phyloP scores from a whole-genome alignment of 2,329 filamentous ascomycete species.

The Neonectria punicea region DNA sequence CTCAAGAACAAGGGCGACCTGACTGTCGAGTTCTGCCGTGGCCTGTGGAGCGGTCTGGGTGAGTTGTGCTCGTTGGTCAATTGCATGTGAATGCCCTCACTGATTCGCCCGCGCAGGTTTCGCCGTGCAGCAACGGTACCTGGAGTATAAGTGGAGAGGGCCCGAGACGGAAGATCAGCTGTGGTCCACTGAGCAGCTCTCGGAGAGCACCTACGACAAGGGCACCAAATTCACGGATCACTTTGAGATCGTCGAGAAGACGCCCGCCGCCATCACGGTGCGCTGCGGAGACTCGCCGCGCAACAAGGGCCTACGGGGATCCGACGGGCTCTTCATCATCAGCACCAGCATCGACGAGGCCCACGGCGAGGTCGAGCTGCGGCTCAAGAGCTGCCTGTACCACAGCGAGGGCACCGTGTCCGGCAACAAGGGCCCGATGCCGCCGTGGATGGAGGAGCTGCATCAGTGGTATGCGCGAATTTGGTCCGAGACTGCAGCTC shows the following conservation, averaged over 20 bases:
- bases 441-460: conserved; percentile 42
- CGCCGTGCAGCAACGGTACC: conserved; percentile 66
- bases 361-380: conserved; percentile 69
- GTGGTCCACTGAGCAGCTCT: conserved; percentile 67
- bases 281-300: conserved; percentile 74
- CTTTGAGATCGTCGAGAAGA: conserved; percentile 77
- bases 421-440: conserved; percentile 48
- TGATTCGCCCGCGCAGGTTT: conserved; percentile 55
- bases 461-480: conserved; percentile 56
- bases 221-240: conserved; percentile 76
- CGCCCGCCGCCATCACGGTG: conserved; percentile 67
- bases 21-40: conserved; percentile 73
- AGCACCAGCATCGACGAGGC: conserved; percentile 68
- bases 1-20: conserved; percentile 68
- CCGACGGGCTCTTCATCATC: conserved; percentile 75
- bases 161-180: conserved; percentile 68
- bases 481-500: conserved; percentile 52
- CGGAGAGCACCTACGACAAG: conserved; percentile 66
- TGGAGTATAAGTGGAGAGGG: conserved; percentile 68
- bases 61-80: conserved; percentile 40
- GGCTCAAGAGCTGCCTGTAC: conserved; percentile 73
- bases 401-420: conserved; percentile 51
- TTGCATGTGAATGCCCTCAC: neutral
- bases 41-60: conserved; percentile 75
- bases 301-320: conserved; percentile 63